Percentiles rank a stretch among this genome's conserved stretches.
Evolutionary conservation across 108 stramenopile genomes (phyloP).

Genomic region (Conticribra guillardii): DNA sequence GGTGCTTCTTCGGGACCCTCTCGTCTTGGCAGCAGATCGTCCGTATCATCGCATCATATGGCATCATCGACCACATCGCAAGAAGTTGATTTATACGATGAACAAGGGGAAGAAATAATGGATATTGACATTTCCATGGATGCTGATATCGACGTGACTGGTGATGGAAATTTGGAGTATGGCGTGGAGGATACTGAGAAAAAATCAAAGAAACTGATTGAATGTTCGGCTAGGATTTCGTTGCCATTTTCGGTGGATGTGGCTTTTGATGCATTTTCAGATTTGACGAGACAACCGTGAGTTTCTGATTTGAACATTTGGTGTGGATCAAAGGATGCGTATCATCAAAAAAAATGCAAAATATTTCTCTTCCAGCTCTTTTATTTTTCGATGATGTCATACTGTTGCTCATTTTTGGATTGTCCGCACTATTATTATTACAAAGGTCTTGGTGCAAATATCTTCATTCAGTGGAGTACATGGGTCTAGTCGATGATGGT

Average conservation of each 20-base stretch:
- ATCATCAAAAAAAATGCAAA: too few species aligned
- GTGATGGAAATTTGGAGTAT: too few species aligned
- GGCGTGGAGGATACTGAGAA: background rate
- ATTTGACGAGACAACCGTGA: slow-evolving; percentile 73
- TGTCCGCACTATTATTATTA: too few species aligned
- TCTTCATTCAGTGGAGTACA: slow-evolving; percentile 71
- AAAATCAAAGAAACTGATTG: slow-evolving; percentile 29
- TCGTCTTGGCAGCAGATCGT: too few species aligned
- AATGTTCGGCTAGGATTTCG: slow-evolving; percentile 45
- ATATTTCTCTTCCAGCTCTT: background rate
- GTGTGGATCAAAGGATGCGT: too few species aligned
- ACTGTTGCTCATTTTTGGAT: background rate
- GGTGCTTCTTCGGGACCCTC: too few species aligned
- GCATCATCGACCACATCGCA: too few species aligned
- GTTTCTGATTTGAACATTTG: background rate
- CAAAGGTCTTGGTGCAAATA: slow-evolving; percentile 68
- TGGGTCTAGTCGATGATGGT: slow-evolving; percentile 21
- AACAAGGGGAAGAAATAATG: too few species aligned
- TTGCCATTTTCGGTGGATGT: slow-evolving; percentile 70
- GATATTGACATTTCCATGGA: too few species aligned
- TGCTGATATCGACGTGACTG: too few species aligned
- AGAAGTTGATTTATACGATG: too few species aligned
- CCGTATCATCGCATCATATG: too few species aligned
- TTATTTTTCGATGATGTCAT: background rate
- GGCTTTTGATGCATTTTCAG: slow-evolving; percentile 83